phyloP scores from a whole-genome alignment of 2,329 filamentous ascomycete genomes.

The Colletotrichum lini region DNA sequence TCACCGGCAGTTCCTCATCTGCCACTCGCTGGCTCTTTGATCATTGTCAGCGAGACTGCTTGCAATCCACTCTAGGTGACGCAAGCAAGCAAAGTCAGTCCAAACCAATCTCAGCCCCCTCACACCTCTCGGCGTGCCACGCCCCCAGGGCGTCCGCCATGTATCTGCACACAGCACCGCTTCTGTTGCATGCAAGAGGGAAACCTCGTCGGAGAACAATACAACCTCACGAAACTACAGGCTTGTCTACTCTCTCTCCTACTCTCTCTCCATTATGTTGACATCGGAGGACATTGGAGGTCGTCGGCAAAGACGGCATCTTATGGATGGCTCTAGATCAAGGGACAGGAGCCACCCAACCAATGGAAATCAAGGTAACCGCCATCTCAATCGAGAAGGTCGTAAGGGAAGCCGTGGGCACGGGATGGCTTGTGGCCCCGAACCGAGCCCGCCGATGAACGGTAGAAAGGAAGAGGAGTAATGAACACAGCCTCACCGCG shows the following conservation, averaged over 20 bases:
- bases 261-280: slow-evolving; percentile 3
- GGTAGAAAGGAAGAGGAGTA: slow-evolving; percentile 13
- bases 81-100: slow-evolving; percentile 8
- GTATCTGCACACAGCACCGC: background rate
- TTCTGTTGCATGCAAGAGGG: background rate
- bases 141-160: background rate
- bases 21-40: slow-evolving; percentile 7
- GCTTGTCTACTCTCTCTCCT: background rate
- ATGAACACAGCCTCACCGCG: slow-evolving; percentile 23
- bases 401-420: slow-evolving; percentile 9
- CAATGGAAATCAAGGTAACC: slow-evolving; percentile 8
- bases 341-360: slow-evolving; percentile 13
- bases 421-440: background rate
- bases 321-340: slow-evolving; percentile 12
- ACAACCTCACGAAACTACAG: slow-evolving; percentile 16
- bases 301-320: slow-evolving; percentile 36
- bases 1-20: slow-evolving; percentile 40
- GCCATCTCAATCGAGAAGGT: slow-evolving; percentile 40
- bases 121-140: slow-evolving; percentile 3
- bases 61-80: slow-evolving; percentile 7
- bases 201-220: slow-evolving; percentile 21
- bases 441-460: slow-evolving; percentile 24
- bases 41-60: slow-evolving; percentile 21
- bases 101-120: slow-evolving; percentile 12
- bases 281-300: slow-evolving; percentile 16